Evolutionary conservation across 1,284 basidiomycete species (phyloP).

Genomic region (Mycena citricolor): DNA sequence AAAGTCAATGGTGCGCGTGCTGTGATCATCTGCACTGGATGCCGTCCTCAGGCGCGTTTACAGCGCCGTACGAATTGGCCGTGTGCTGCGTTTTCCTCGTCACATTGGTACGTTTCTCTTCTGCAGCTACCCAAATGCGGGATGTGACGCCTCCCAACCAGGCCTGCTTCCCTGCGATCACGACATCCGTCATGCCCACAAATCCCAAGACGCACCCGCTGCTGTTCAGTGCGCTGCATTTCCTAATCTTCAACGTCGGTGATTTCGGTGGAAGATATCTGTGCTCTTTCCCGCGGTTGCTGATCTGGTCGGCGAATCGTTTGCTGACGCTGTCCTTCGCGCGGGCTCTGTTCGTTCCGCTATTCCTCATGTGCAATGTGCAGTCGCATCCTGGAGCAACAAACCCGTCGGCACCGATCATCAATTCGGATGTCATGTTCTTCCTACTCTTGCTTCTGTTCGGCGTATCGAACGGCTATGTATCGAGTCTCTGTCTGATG

Average conservation of each 20-base stretch:
- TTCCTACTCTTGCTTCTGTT: slow-evolving; percentile 73
- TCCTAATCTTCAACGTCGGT: slow-evolving; percentile 72
- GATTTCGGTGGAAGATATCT: slow-evolving; percentile 78
- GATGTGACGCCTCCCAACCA: slow-evolving; percentile 31
- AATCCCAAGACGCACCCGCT: slow-evolving; percentile 59
- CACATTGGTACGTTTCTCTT: slow-evolving; percentile 65
- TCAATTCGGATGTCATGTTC: slow-evolving; percentile 74
- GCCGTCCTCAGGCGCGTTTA: too few species aligned
- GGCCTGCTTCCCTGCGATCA: slow-evolving; percentile 86
- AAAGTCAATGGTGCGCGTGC: slow-evolving; percentile 50
- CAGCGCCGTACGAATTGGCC: slow-evolving; percentile 63
- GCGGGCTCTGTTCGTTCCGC: slow-evolving; percentile 77
- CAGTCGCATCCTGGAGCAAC: slow-evolving; percentile 41
- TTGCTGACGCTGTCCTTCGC: slow-evolving; percentile 64
- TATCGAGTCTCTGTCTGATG: slow-evolving; percentile 71
- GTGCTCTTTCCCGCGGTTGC: slow-evolving; percentile 64
- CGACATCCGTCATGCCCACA: slow-evolving; percentile 69
- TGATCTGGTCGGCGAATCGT: slow-evolving; percentile 65
- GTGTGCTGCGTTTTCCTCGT: slow-evolving; percentile 76
- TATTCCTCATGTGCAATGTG: slow-evolving; percentile 85
- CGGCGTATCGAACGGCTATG: slow-evolving; percentile 78
- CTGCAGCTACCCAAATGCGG: background rate
- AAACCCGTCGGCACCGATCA: slow-evolving; percentile 42
- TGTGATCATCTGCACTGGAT: too few species aligned
- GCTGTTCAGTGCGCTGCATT: slow-evolving; percentile 70